Evolutionary conservation across 306 rosid genomes (phyloP), one percentile per base, ranked within the genome.

Genomic region (Astragalus glycyphyllos): DNA sequence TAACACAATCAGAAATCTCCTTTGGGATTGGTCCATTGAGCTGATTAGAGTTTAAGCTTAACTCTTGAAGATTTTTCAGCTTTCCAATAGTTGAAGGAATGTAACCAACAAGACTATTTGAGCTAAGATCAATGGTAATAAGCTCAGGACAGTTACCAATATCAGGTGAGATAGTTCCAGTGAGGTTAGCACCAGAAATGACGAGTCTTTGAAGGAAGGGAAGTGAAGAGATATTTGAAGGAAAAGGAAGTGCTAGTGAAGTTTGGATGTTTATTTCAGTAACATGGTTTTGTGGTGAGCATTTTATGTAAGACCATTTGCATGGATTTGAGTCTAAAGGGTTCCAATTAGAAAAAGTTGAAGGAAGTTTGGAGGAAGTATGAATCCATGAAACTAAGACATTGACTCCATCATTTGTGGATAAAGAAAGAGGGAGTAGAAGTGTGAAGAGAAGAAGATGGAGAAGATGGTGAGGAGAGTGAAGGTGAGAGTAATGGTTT

Each of bases 1-100:
- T 84, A 74, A 67, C 63, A 70, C 98, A 92, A 37, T 60, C 75
- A 34, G 88, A 84, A 16, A 89, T 2, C 84, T 88, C 87, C 7
- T 7, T 63, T 29, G 96, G 98, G 35, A 92, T 82, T 55, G 77
- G 69, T n/a, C 96, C 98, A 11, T 86, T 80, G 44, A 92, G 88
- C 72, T 80, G 87, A 74, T 92, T 92, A 23, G 92, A 88, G 77
- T 86, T 87, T 76, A 92, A 69, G 68, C 66, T 77, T 80, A 92
- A 78, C 64, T 77, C 78, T 77, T 83, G 87, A 8, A 92, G 96
- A 44, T 85, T 84, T 60, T 20, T 61, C 0, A 92, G 90, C 71
- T 74, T 89, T 3, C 96, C 91, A n/a, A 86, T 68, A 68, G 77
- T 82, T 5, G 79, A 8, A 70, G 98, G 96, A 64, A 92, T 83